Evolutionary conservation across 371 early-diverging fungal genomes (phyloP).

Genomic region (Lichtheimia hyalospora): DNA sequence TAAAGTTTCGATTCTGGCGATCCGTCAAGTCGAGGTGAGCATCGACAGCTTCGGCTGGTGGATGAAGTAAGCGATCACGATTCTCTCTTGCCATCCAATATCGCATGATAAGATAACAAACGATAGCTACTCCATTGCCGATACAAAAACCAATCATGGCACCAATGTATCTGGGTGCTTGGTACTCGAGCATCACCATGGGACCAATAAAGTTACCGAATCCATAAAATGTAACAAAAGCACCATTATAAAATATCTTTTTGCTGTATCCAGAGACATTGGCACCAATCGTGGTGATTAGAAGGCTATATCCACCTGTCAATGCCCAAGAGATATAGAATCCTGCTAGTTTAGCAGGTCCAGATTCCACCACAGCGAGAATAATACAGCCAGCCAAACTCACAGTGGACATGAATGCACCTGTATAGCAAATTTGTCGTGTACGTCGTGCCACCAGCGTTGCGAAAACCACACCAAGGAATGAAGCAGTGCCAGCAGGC

Average conservation of each 20-base stretch:
- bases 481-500: conserved; percentile 5
- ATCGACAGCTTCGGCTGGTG: conserved; percentile 9
- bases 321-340: conserved; percentile 25
- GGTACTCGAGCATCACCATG: conserved; percentile 20
- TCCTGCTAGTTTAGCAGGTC: conserved; percentile 26
- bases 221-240: conserved; percentile 25
- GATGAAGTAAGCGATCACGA: conserved; percentile 16
- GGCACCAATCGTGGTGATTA: conserved; percentile 17
- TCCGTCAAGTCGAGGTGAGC: conserved; percentile 24
- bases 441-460: conserved; percentile 6
- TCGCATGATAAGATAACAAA: conserved; percentile 21
- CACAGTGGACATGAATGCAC: conserved; percentile 7
- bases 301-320: conserved; percentile 12
- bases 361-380: conserved; percentile 14
- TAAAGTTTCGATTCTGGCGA: too few relatives aligned
- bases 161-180: conserved; percentile 15
- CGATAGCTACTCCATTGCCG: conserved; percentile 24
- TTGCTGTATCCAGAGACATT: conserved; percentile 22
- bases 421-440: conserved; percentile 7
- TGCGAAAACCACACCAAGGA: conserved; percentile 6
- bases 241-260: conserved; percentile 34
- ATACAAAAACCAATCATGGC: conserved; percentile 31
- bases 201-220: conserved; percentile 40
- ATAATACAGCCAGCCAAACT: conserved; percentile 9
- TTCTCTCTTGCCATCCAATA: conserved; percentile 17